A percentile compares a stretch with the other conserved stretches of the same genome.
Conservation (phyloP, 2,329 filamentous ascomycete genomes). For the Chrysosphaeria jannelii region DNA sequence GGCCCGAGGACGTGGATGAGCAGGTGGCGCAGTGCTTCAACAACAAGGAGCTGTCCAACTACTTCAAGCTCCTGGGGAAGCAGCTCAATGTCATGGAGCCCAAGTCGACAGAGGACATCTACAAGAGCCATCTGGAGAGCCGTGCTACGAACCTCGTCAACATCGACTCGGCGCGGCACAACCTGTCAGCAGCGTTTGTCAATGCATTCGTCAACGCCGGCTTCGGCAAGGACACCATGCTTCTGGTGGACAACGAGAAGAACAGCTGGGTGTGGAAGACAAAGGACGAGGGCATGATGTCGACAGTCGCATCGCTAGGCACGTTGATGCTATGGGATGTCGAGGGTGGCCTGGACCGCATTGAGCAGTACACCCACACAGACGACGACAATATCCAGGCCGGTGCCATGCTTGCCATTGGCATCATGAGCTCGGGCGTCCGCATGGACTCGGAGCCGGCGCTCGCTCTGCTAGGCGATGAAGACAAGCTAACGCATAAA, state of each 20-base stretch:
- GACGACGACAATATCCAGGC: slow-evolving; percentile 61
- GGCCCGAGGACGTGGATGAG: slow-evolving; percentile 30
- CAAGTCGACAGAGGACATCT: slow-evolving; percentile 93
- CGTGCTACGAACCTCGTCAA: slow-evolving; percentile 82
- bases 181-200: slow-evolving; percentile 82
- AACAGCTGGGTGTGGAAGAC: slow-evolving; percentile 97
- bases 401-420: slow-evolving; percentile 72
- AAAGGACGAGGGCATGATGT: slow-evolving; percentile 93
- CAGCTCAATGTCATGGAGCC: slow-evolving; percentile 92
- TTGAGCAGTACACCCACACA: slow-evolving; percentile 79
- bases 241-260: slow-evolving; percentile 72
- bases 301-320: slow-evolving; percentile 76
- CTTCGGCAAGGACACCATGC: slow-evolving; percentile 89
- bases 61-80: slow-evolving; percentile 83
- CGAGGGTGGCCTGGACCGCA: slow-evolving; percentile 69
- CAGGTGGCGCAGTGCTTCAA: slow-evolving; percentile 60
- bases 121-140: slow-evolving; percentile 95
- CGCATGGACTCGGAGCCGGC: slow-evolving; percentile 72
- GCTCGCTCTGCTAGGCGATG: slow-evolving; percentile 55
- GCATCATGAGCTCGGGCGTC: slow-evolving; percentile 86
- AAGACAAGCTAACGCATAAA: slow-evolving; percentile 50
- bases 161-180: slow-evolving; percentile 82
- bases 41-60: slow-evolving; percentile 63
- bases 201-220: slow-evolving; percentile 94
- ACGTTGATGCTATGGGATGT: slow-evolving; percentile 85